Evolutionary conservation across 116 monocot genomes (phyloP), one percentile per base, ranked within the genome.

Genomic region (Zostera marina): DNA sequence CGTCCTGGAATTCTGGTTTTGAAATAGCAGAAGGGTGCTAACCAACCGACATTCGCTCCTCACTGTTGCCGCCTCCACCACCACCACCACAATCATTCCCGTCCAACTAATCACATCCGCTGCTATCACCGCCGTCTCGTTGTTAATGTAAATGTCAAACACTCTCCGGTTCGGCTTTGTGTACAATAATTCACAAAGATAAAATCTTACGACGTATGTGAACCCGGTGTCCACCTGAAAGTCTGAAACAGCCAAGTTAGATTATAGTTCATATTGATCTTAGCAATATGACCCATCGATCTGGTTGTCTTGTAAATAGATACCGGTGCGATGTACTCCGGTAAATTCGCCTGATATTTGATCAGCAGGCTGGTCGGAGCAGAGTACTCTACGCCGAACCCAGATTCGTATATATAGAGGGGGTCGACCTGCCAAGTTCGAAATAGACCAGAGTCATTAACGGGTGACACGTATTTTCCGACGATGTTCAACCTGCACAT

Each of bases 281-380:
- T 9, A 8, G 7, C 3, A 13, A 5, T 22, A 4, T 42, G 68
- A 10, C 68, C 68, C 68, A 68, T 68, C 21, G 60, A 42, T 41
- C 70, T 22, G 5, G 59, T 61, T 0, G 69, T 75, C 17, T 8
- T n/a, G 60, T 75, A 75, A 19, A 75, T 69, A 3, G 40, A 47
- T 9, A 0, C 9, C 4, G 74, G 74, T 3, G 74, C 74, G 8
- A 60, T 48, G 53, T 68, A 75, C 9, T 24, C 15, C 2, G 64
- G 69, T 3, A 48, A 13, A 3, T 1, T 42, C 0, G 59, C 11
- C 2, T n/a, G 11, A 42, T 75, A 69, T 1, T 16, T 52, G 44
- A 75, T 47, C 25, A 70, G 63, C 13, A 75, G 65, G 46, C 65
- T 75, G 11, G 2, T 2, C 19, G 69, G 61, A 23, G 59, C 60